Conservation (phyloP, 805 yeast species). For the Monosporozyma servazzii region DNA sequence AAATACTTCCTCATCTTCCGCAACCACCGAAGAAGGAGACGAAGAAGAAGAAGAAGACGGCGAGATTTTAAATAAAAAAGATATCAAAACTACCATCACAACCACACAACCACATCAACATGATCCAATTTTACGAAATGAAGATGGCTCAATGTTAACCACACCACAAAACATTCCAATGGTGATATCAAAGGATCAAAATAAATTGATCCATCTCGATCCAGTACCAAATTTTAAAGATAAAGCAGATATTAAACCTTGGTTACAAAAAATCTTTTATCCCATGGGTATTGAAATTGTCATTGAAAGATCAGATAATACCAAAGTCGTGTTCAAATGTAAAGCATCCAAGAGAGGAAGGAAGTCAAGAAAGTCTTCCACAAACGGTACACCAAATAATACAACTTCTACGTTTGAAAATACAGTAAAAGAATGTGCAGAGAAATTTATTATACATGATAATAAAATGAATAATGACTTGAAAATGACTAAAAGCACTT, state of each 20-base stretch:
- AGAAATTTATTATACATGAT: conserved; percentile 7
- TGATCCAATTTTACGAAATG: conserved; percentile 2
- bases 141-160: conserved; percentile 2
- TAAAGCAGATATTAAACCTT: conserved; percentile 49
- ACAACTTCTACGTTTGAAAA: conserved; percentile 7
- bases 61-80: neutral
- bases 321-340: conserved; percentile 55
- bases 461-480: neutral
- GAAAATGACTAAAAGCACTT: neutral
- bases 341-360: conserved; percentile 33
- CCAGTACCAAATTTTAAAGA: conserved; percentile 34
- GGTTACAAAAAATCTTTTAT: conserved; percentile 44
- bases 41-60: neutral
- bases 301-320: conserved; percentile 52
- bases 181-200: conserved; percentile 10
- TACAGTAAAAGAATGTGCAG: conserved; percentile 5
- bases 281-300: conserved; percentile 46
- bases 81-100: neutral
- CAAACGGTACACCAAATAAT: neutral
- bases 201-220: conserved; percentile 30
- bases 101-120: conserved; percentile 5
- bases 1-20: neutral
- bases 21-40: neutral
- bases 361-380: conserved; percentile 5
- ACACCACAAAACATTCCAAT: conserved; percentile 9